Evolutionary conservation across 176 grass and related monocot species (phyloP).

Genomic region (Olyra latifolia): DNA sequence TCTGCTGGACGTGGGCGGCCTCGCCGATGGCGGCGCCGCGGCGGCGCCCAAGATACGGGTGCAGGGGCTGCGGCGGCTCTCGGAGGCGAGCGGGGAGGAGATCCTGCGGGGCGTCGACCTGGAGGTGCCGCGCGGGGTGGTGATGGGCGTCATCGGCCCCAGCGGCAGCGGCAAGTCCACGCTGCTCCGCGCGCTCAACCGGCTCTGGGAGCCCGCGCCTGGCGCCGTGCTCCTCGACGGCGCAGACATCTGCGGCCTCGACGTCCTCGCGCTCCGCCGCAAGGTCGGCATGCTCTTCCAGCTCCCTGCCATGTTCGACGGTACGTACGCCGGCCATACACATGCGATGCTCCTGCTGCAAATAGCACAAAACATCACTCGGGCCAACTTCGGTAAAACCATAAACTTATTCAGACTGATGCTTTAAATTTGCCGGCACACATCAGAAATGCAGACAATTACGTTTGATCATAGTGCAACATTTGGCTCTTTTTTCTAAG

Average conservation of each 20-base stretch:
- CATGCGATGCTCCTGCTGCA: background rate
- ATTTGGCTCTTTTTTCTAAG: too few relatives aligned
- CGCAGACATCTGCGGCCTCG: slow-evolving; percentile 67
- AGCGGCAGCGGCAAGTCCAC: slow-evolving; percentile 99
- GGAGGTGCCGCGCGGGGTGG: slow-evolving; percentile 66
- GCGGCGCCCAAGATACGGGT: slow-evolving; percentile 60
- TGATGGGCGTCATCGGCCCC: slow-evolving; percentile 87
- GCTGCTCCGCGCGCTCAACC: slow-evolving; percentile 87
- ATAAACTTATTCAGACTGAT: background rate
- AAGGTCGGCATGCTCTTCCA: slow-evolving; percentile 99
- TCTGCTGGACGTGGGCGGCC: slow-evolving; percentile 60
- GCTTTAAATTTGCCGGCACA: background rate
- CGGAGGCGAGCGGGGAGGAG: slow-evolving; percentile 58
- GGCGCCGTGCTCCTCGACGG: slow-evolving; percentile 78
- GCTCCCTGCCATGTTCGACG: slow-evolving; percentile 90
- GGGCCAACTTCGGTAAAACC: background rate
- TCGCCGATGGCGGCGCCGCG: background rate
- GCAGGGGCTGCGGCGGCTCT: slow-evolving; percentile 47
- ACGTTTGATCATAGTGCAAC: background rate
- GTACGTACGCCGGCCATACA: slow-evolving; percentile 14
- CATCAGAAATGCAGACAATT: background rate
- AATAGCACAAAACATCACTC: background rate
- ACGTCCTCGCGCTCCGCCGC: slow-evolving; percentile 77
- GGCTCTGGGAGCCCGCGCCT: slow-evolving; percentile 78
- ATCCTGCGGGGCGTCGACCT: slow-evolving; percentile 68